Percentiles rank a stretch among this genome's conserved stretches.
Evolutionary conservation across 495 filamentous ascomycete genomes (phyloP).

Genomic region (Xylaria telfairii): DNA sequence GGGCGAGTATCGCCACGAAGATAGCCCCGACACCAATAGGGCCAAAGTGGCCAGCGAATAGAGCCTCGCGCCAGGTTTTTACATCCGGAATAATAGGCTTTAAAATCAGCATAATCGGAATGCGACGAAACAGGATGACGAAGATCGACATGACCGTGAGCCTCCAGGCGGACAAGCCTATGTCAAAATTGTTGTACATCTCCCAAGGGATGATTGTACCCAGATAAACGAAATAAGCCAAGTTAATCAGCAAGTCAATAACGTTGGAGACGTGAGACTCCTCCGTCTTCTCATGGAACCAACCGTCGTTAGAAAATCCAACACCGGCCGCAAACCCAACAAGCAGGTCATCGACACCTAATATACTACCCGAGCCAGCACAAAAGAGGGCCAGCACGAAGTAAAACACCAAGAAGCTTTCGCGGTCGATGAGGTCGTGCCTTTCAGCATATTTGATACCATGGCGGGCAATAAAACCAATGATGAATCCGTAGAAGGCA

Average conservation of each 20-base stretch:
- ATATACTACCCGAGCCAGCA: constrained; percentile 88
- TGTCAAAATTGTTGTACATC: constrained; percentile 71
- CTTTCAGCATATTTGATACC: constrained; percentile 89
- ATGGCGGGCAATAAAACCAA: constrained; percentile 89
- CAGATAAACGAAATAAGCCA: constrained; percentile 97
- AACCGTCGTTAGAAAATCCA: constrained; percentile 98
- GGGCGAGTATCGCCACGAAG: constrained; percentile 89
- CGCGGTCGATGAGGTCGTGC: constrained; percentile 86
- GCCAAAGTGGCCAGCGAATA: constrained; percentile 98
- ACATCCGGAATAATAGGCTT: constrained; percentile 96
- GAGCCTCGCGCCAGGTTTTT: constrained; percentile 97
- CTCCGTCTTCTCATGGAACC: constrained; percentile 98
- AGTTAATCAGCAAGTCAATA: constrained; percentile 94
- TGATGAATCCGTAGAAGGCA: constrained; percentile 82
- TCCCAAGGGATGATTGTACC: constrained; percentile 97
- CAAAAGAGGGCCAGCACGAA: constrained; percentile 97
- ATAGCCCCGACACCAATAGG: constrained; percentile 98
- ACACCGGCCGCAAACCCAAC: constrained; percentile 95
- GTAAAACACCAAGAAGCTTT: constrained; percentile 98
- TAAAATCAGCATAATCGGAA: constrained; percentile 90
- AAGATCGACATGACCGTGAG: constrained; percentile 88
- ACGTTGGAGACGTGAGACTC: constrained; percentile 99
- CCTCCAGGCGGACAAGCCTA: constrained; percentile 84
- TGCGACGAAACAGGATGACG: constrained; percentile 94
- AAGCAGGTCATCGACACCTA: constrained; percentile 95